Evolutionary conservation across 2,329 filamentous ascomycete species (phyloP).

Genomic region (Tolypocladium amazonense): DNA sequence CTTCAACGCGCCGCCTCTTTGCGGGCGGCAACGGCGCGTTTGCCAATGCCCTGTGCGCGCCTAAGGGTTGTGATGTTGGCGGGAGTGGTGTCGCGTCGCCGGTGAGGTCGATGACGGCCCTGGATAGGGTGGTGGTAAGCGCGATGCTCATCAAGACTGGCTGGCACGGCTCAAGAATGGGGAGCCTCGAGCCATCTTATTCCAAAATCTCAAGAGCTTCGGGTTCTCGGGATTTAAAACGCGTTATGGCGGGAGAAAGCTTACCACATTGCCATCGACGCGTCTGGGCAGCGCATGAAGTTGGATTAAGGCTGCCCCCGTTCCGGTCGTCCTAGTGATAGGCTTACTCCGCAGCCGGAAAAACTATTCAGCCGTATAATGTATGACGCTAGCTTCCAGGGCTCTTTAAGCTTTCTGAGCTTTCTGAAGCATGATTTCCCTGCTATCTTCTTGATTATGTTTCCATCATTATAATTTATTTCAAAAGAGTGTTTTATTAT

Average conservation of each 20-base stretch:
- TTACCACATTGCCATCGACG: neutral
- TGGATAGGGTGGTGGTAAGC: constrained; percentile 13
- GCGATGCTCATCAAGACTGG: constrained; percentile 14
- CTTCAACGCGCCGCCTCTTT: constrained; percentile 19
- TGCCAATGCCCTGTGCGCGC: neutral
- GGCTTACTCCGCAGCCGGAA: neutral
- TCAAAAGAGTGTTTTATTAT: rapidly evolving
- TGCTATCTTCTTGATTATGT: neutral
- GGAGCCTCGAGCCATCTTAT: neutral
- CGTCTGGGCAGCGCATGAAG: neutral
- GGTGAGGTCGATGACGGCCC: constrained; percentile 18
- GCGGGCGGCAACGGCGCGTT: constrained; percentile 18
- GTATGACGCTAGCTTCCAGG: neutral
- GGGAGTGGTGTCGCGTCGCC: constrained; percentile 8
- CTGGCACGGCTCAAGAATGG: neutral
- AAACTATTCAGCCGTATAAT: neutral
- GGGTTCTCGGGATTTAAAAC: neutral
- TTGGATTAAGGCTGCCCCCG: neutral
- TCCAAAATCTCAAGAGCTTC: neutral
- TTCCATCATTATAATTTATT: neutral
- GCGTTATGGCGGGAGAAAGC: neutral
- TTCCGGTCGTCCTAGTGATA: neutral
- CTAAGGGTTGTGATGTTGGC: constrained; percentile 2
- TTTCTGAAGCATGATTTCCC: neutral
- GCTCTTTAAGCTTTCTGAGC: neutral